phyloP scores from a whole-genome alignment of 2,329 filamentous ascomycete genomes.

The Arachnomyces sp. region DNA sequence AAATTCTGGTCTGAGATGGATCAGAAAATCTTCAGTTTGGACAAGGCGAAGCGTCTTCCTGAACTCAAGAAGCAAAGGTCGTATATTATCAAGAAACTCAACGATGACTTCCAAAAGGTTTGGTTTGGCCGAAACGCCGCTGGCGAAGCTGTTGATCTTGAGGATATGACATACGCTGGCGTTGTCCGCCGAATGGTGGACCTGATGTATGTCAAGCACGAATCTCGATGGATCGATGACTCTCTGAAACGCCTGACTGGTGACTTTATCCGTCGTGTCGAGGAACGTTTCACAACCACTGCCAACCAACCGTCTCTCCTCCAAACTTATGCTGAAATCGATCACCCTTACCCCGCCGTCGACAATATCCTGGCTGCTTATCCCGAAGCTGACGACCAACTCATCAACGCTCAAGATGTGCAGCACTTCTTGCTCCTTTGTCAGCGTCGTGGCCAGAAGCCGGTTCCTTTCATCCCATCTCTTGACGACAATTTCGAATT shows the following conservation, averaged over 20 bases:
- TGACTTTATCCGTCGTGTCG: constrained; percentile 92
- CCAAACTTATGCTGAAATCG: constrained; percentile 82
- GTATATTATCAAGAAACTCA: constrained; percentile 91
- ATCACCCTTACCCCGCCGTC: constrained; percentile 70
- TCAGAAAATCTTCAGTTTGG: constrained; percentile 91
- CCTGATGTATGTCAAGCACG: constrained; percentile 84
- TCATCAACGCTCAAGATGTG: constrained; percentile 97
- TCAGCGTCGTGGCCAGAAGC: constrained; percentile 88
- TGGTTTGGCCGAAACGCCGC: constrained; percentile 86
- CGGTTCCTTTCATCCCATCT: constrained; percentile 89
- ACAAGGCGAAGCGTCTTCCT: constrained; percentile 85
- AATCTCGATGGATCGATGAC: constrained; percentile 83
- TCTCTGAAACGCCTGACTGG: constrained; percentile 77
- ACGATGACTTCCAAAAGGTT: constrained; percentile 93
- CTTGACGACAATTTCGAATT: constrained; percentile 97
- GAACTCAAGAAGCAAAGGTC: constrained; percentile 83
- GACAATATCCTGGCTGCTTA: constrained; percentile 75
- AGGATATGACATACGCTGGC: constrained; percentile 93
- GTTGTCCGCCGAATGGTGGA: constrained; percentile 82
- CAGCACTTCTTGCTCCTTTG: constrained; percentile 94
- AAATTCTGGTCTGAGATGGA: constrained; percentile 99
- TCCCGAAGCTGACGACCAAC: constrained; percentile 76
- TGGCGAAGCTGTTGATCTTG: constrained; percentile 75
- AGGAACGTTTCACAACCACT: constrained; percentile 82
- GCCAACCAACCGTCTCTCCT: constrained; percentile 70